Conservation (phyloP, 2,329 filamentous ascomycete genomes). For the Exophiala aquamarina region DNA sequence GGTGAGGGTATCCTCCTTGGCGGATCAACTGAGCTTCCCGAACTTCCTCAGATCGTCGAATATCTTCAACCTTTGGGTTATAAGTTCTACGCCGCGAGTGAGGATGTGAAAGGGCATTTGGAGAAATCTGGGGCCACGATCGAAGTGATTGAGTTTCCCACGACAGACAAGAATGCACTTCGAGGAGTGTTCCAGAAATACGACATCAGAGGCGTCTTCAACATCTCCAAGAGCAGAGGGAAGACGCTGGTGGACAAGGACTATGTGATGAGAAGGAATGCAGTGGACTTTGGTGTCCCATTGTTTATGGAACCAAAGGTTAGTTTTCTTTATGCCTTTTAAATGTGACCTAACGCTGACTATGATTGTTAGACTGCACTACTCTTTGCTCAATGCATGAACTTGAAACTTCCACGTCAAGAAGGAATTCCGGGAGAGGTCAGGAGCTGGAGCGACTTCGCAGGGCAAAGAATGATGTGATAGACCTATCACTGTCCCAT, state of each 20-base stretch:
- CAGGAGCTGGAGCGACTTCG: slow-evolving; percentile 91
- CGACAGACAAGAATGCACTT: slow-evolving; percentile 89
- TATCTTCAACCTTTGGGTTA: slow-evolving; percentile 87
- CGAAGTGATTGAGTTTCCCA: slow-evolving; percentile 95
- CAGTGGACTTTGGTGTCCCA: slow-evolving; percentile 96
- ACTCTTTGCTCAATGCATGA: slow-evolving; percentile 96
- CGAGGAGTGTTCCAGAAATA: slow-evolving; percentile 96
- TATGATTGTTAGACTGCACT: slow-evolving; percentile 71
- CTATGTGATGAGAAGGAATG: slow-evolving; percentile 98
- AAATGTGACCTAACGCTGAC: slow-evolving; percentile 32
- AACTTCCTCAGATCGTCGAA: slow-evolving; percentile 77
- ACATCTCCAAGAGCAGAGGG: slow-evolving; percentile 79
- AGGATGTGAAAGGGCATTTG: slow-evolving; percentile 78
- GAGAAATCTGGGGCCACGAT: slow-evolving; percentile 60
- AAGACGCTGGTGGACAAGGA: slow-evolving; percentile 87
- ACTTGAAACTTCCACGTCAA: slow-evolving; percentile 83
- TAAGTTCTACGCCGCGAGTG: slow-evolving; percentile 85
- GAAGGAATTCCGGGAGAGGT: slow-evolving; percentile 92
- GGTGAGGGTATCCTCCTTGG: slow-evolving; percentile 95
- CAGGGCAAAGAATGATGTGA: slow-evolving; percentile 63
- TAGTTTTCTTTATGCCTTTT: background rate
- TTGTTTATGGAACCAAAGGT: slow-evolving; percentile 58
- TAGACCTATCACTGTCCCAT: no score
- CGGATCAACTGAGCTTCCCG: slow-evolving; percentile 71
- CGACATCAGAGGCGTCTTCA: slow-evolving; percentile 94